Evolutionary conservation across 2,329 filamentous ascomycete species (phyloP).

Genomic region (Claviceps quebecensis): DNA sequence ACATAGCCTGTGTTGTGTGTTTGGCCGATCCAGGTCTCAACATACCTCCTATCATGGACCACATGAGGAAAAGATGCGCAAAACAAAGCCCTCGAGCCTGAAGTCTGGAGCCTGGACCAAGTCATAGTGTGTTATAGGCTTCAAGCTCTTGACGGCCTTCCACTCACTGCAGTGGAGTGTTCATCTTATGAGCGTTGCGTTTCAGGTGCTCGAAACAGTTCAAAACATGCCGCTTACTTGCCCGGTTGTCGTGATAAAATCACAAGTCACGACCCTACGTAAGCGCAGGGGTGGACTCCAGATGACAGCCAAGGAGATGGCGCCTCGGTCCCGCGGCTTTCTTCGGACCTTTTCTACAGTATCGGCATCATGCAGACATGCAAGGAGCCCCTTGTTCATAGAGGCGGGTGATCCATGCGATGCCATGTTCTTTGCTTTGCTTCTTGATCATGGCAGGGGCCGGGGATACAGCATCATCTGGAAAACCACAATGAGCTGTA

Average conservation of each 20-base stretch:
- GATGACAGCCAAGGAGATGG: neutral
- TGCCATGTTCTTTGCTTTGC: neutral
- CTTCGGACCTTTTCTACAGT: neutral
- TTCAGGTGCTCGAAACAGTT: neutral
- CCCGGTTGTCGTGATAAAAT: neutral
- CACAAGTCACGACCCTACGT: neutral
- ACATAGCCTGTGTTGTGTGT: neutral
- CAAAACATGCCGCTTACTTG: neutral
- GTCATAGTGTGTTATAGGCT: neutral
- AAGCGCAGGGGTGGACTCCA: constrained; percentile 1
- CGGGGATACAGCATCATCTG: too few species aligned
- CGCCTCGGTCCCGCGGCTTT: too few species aligned
- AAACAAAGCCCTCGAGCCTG: too few species aligned
- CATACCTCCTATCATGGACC: too few species aligned
- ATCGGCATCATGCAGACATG: neutral
- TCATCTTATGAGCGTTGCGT: neutral
- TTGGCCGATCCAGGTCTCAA: neutral
- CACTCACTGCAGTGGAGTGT: neutral
- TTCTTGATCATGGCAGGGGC: neutral
- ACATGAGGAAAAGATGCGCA: too few species aligned
- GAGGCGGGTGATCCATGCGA: neutral
- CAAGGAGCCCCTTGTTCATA: neutral
- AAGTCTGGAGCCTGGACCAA: neutral
- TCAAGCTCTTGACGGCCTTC: neutral
- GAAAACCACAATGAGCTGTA: too few species aligned